A percentile compares a stretch with the other conserved stretches of the same genome.
phyloP scores from a whole-genome alignment of 768 basidiomycete genomes.

The Calocera cornea region DNA sequence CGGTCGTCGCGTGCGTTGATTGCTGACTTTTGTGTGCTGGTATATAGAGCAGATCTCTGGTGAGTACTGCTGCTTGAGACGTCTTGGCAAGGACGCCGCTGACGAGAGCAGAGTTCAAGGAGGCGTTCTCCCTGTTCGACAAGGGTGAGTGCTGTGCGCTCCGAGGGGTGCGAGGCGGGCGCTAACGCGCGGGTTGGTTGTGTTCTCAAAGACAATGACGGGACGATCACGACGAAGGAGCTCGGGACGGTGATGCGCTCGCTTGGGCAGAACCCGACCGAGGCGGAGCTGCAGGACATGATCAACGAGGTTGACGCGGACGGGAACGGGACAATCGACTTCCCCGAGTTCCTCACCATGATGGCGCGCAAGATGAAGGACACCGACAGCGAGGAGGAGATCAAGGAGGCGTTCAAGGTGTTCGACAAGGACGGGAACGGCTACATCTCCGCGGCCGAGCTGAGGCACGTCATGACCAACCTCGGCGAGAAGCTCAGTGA shows the following conservation, averaged over 20 bases:
- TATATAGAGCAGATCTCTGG: conserved; percentile 30
- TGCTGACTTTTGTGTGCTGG: neutral
- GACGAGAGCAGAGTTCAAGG: conserved; percentile 74
- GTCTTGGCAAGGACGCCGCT: neutral
- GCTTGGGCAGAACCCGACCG: conserved; percentile 83
- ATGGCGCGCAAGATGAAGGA: conserved; percentile 84
- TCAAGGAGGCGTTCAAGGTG: conserved; percentile 91
- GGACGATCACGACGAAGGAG: conserved; percentile 81
- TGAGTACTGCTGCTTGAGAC: conserved; percentile 8
- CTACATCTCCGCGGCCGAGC: conserved; percentile 71
- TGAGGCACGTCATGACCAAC: conserved; percentile 84
- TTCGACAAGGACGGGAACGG: conserved; percentile 96
- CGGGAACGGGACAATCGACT: conserved; percentile 79
- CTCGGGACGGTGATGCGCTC: conserved; percentile 91
- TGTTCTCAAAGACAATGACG: conserved; percentile 78
- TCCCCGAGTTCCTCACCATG: conserved; percentile 70
- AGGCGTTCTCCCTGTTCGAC: conserved; percentile 96
- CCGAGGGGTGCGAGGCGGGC: neutral
- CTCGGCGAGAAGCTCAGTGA: conserved; percentile 87
- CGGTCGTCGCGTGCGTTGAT: neutral
- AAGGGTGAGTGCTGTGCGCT: conserved; percentile 46
- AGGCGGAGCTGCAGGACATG: conserved; percentile 87
- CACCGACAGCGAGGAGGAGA: conserved; percentile 86
- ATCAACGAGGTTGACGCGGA: conserved; percentile 90
- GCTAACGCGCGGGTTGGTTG: conserved; percentile 3